Base-by-base conservation (phyloP, 2,329 filamentous ascomycete species). In the Pseudogymnoascus verrucosus region DNA sequence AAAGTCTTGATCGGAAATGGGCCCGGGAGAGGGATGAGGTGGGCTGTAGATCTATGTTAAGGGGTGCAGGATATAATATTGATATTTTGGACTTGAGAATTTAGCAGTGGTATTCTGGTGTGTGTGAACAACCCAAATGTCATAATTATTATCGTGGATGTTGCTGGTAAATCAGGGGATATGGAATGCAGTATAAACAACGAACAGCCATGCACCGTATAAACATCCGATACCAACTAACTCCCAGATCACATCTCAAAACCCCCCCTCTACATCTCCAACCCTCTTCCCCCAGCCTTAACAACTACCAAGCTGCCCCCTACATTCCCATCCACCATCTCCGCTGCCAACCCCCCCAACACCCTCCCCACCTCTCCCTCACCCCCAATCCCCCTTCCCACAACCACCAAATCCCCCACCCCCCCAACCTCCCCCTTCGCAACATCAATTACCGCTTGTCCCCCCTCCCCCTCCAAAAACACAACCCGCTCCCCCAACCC, bases 391-490 rank as follows among this genome's bases (percentile, higher is more conserved):
- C 71, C 66, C 70, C 76, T 66, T n/a, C 89, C 89, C 11, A 91
- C 76, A 1, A 93, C 79, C 14, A 93, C 78, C 21, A 93, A 77
- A 71, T 91, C 89, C 1, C 89, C 89, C 0, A 86, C 85, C 68
- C 90, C 91, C 70, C 79, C 82, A 0, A 91, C 79, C 62, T 87
- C 85, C 28, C 79, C 74, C 61, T 80, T 79, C 0, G 88, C 88
- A 4, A 80, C 75, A 5, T 79, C 76, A 1, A 89, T 21, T 11
- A 62, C 39, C 21, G 37, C 47, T 26, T 62, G 60, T 14, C 66
- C 1, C 81, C 78, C 64, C 80, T 79, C 1, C 73, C 70, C 5
- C 82, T 62, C 60, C 19, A 61, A 39, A 72, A 93, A 89, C 1
- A 87, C 71, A 3, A 89, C 83, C 11, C 86, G 80, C 1, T 76